Percentiles rank a stretch among this genome's conserved stretches.
These are phyloP conservation scores for Gyrodon lividus DNA, from an alignment of 768 basidiomycete species.

Conservation along the genomic window DNA sequence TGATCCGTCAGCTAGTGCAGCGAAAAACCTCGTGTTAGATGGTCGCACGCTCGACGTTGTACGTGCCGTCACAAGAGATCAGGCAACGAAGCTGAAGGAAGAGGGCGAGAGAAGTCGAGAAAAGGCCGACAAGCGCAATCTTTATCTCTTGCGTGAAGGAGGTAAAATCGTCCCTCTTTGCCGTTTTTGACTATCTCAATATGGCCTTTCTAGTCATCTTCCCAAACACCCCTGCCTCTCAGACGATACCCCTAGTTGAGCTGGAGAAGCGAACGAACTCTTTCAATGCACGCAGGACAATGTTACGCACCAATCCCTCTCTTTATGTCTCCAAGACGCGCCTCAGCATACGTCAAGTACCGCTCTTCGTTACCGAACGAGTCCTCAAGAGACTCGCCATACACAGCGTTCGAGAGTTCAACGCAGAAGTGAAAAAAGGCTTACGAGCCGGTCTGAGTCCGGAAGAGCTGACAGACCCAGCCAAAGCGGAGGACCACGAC, in stretches of 20 bases:
- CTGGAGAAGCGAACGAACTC: constrained; percentile 83
- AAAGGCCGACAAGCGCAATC: constrained; percentile 92
- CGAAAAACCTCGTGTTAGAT: constrained; percentile 82
- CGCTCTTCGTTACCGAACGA: constrained; percentile 86
- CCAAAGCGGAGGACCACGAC: constrained; percentile 27
- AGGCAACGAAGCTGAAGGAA: constrained; percentile 85
- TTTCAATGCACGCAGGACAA: constrained; percentile 78
- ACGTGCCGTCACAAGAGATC: constrained; percentile 86
- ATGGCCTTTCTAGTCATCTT: constrained; percentile 68
- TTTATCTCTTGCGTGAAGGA: constrained; percentile 95
- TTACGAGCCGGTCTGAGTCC: constrained; percentile 56
- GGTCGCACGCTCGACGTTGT: constrained; percentile 91
- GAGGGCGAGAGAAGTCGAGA: constrained; percentile 80
- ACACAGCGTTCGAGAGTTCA: constrained; percentile 77
- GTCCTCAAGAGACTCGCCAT: constrained; percentile 84
- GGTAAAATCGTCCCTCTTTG: constrained; percentile 47
- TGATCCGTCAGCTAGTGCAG: constrained; percentile 85
- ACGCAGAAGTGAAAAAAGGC: constrained; percentile 70
- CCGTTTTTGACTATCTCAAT: neutral
- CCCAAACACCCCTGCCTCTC: constrained; percentile 81
- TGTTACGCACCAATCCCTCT: constrained; percentile 89
- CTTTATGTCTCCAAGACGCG: constrained; percentile 94
- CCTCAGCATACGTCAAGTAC: constrained; percentile 90
- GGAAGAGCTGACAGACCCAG: constrained; percentile 66
- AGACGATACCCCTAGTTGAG: constrained; percentile 66